Conservation (phyloP, 108 stramenopile genomes). For the Fistulifera solaris region DNA sequence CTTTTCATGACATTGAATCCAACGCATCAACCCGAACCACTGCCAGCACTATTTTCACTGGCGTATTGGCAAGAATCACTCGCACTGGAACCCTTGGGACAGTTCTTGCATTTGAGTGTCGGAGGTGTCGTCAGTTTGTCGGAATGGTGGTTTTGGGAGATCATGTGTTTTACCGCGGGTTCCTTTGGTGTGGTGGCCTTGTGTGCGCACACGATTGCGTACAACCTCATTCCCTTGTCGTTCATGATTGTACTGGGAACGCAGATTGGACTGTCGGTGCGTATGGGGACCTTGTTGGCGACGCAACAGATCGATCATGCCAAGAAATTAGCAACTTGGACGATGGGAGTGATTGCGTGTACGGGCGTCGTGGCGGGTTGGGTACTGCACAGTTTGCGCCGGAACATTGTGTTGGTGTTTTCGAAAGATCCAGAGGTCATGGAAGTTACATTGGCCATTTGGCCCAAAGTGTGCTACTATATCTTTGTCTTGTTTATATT, state of each 20-base stretch:
- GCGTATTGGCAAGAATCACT: slow-evolving; percentile 10
- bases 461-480: slow-evolving; percentile 32
- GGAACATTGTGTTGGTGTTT: slow-evolving; percentile 24
- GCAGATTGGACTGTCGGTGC: slow-evolving; percentile 36
- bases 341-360: slow-evolving; percentile 17
- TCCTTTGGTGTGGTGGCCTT: slow-evolving; percentile 30
- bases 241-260: slow-evolving; percentile 48
- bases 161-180: slow-evolving; percentile 35
- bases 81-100: slow-evolving; percentile 11
- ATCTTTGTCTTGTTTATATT: slow-evolving; percentile 26
- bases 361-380: slow-evolving; percentile 11
- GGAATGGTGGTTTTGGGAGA: slow-evolving; percentile 58
- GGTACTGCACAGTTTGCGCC: slow-evolving; percentile 16
- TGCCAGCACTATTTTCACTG: background rate
- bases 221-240: slow-evolving; percentile 35
- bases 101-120: slow-evolving; percentile 28
- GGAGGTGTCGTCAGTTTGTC: slow-evolving; percentile 35
- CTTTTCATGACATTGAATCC: slow-evolving; percentile 4
- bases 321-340: slow-evolving; percentile 23
- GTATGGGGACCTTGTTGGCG: slow-evolving; percentile 39
- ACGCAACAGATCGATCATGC: slow-evolving; percentile 18
- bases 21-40: background rate
- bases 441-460: slow-evolving; percentile 24
- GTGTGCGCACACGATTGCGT: slow-evolving; percentile 32
- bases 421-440: slow-evolving; percentile 27